Evolutionary conservation across 257 asterid genomes (phyloP).

Genomic region (Plectranthus barbatus): DNA sequence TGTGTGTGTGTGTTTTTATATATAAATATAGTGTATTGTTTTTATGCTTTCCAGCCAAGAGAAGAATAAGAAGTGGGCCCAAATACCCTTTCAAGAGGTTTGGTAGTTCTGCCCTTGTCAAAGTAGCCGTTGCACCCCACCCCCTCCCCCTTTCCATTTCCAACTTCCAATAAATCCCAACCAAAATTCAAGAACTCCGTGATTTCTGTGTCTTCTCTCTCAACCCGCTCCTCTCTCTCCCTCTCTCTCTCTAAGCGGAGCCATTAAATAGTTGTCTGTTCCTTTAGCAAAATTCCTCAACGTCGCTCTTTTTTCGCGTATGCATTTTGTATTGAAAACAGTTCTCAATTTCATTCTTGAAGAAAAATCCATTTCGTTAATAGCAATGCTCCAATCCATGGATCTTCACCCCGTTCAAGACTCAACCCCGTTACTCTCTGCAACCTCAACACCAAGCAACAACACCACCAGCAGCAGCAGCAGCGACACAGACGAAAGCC

Average conservation of each 20-base stretch:
- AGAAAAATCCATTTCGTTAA: no score
- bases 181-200: slow-evolving; percentile 25
- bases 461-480: slow-evolving; percentile 26
- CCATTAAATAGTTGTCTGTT: neutral
- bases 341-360: neutral
- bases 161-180: neutral
- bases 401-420: slow-evolving; percentile 14
- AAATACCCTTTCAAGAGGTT: slow-evolving; percentile 10
- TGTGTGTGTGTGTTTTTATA: neutral
- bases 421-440: slow-evolving; percentile 34
- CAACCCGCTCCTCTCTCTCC: neutral
- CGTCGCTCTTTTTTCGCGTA: slow-evolving; percentile 4
- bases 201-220: neutral
- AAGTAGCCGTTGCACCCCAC: slow-evolving; percentile 67
- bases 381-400: slow-evolving; percentile 25
- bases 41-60: slow-evolving; percentile 35
- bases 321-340: neutral
- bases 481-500: slow-evolving; percentile 53
- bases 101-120: slow-evolving; percentile 29
- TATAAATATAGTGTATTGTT: no score
- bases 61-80: slow-evolving; percentile 14
- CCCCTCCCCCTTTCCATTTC: slow-evolving; percentile 6
- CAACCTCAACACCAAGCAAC: slow-evolving; percentile 28
- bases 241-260: slow-evolving; percentile 6
- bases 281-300: slow-evolving; percentile 1